phyloP scores from a whole-genome alignment of 2,329 filamentous ascomycete species.

The Tolypocladium ophioglossoides region DNA sequence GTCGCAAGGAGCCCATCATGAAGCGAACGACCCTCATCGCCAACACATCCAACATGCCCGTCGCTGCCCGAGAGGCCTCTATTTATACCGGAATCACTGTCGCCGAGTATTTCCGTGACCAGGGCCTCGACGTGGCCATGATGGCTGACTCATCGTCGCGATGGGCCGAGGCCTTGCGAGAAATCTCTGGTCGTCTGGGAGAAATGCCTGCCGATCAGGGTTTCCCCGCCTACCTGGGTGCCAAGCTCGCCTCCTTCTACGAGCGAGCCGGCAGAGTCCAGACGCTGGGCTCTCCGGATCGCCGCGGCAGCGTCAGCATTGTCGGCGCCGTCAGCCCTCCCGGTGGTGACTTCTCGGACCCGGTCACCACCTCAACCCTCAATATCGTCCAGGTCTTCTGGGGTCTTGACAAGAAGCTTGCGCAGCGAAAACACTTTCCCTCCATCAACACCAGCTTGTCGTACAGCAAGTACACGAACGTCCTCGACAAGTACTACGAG shows the following conservation, averaged over 20 bases:
- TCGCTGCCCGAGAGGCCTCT: constrained; percentile 93
- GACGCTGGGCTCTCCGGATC: constrained; percentile 78
- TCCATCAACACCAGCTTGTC: constrained; percentile 92
- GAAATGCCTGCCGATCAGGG: constrained; percentile 99
- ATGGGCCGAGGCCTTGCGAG: constrained; percentile 97
- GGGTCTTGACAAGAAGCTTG: constrained; percentile 99
- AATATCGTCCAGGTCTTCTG: constrained; percentile 99
- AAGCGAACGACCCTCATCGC: constrained; percentile 98
- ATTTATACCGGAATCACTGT: constrained; percentile 97
- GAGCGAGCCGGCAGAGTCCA: constrained; percentile 87
- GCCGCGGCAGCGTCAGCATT: constrained; percentile 88
- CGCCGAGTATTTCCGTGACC: constrained; percentile 93
- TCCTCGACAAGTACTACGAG: constrained; percentile 88
- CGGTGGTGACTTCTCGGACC: constrained; percentile 98
- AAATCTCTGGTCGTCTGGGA: constrained; percentile 95
- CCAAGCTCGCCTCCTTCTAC: constrained; percentile 98
- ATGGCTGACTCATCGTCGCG: constrained; percentile 98
- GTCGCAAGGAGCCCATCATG: constrained; percentile 97
- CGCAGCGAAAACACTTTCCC: constrained; percentile 97
- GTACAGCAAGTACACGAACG: constrained; percentile 91
- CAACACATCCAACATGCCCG: constrained; percentile 99
- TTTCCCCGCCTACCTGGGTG: constrained; percentile 94
- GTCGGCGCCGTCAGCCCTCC: constrained; percentile 95
- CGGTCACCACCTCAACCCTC: constrained; percentile 86
- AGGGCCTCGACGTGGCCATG: constrained; percentile 97